These are phyloP conservation scores for Suhomyces prunicola DNA, from an alignment of 805 yeast species.

Conservation along the genomic window DNA sequence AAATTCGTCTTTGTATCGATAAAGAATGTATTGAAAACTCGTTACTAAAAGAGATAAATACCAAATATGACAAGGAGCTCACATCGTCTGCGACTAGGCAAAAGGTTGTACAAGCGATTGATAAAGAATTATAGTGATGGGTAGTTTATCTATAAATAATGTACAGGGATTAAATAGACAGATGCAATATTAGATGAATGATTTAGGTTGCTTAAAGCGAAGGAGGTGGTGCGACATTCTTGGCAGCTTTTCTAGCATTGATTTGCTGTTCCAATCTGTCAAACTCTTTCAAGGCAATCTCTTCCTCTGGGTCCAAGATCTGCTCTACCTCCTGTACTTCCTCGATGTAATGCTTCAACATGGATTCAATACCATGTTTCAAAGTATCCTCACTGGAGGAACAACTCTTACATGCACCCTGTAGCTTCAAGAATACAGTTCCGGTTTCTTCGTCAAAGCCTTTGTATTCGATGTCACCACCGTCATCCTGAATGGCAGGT, in stretches of 20 bases:
- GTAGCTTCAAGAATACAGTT: conserved; percentile 79
- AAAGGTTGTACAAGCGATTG: conserved; percentile 6
- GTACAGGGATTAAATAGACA: conserved; percentile 2
- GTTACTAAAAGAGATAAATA: conserved; percentile 30
- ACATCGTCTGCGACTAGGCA: not conserved
- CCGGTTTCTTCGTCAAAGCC: conserved; percentile 86
- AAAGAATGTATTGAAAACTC: conserved; percentile 38
- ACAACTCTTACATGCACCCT: conserved; percentile 96
- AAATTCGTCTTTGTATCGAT: conserved; percentile 32
- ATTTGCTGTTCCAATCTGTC: conserved; percentile 69
- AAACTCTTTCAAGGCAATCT: conserved; percentile 76
- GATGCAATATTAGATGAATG: not conserved
- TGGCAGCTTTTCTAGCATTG: conserved; percentile 14
- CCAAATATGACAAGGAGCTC: conserved; percentile 20
- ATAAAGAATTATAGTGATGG: not conserved
- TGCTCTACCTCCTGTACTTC: conserved; percentile 89
- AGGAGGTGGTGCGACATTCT: conserved; percentile 23
- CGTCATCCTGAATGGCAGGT: conserved; percentile 98
- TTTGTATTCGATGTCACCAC: conserved; percentile 91
- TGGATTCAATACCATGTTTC: conserved; percentile 94
- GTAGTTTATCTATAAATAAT: not conserved
- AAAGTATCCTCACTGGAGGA: conserved; percentile 87
- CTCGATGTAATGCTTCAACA: conserved; percentile 95
- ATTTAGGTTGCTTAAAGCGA: conserved; percentile 9
- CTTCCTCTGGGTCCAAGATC: conserved; percentile 72